Conservation (phyloP, 2,329 filamentous ascomycete genomes). For the Arthroderma sp. region DNA sequence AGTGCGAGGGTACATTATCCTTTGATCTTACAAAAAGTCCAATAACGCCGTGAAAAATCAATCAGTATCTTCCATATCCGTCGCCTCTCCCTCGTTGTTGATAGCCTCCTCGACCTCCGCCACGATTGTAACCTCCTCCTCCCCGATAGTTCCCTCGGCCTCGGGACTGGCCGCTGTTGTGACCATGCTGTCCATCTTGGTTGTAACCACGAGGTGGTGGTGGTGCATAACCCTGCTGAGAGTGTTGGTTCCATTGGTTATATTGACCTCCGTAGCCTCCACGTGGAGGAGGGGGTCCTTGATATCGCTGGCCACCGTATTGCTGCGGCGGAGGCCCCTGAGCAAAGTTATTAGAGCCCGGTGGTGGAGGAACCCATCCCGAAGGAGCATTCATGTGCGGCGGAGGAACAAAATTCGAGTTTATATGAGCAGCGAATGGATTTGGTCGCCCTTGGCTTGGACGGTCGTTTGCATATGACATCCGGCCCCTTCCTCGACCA, state of each 20-base stretch:
- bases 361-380: constrained; percentile 15
- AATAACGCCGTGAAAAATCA: not conserved
- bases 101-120: constrained; percentile 14
- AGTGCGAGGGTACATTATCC: too few species aligned
- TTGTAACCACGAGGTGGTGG: constrained; percentile 6
- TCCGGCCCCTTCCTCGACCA: constrained; percentile 34
- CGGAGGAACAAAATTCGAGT: constrained; percentile 29
- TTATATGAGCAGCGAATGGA: constrained; percentile 35
- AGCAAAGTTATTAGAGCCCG: constrained; percentile 22
- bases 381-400: constrained; percentile 18
- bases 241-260: constrained; percentile 5
- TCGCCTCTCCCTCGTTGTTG: constrained; percentile 22
- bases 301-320: constrained; percentile 13
- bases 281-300: constrained; percentile 10
- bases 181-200: constrained; percentile 10
- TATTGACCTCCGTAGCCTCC: constrained; percentile 9
- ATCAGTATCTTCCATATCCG: constrained; percentile 26
- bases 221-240: constrained; percentile 3
- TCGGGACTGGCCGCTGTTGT: constrained; percentile 14
- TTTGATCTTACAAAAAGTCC: not conserved
- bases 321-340: constrained; percentile 28
- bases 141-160: constrained; percentile 15
- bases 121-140: constrained; percentile 9
- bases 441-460: constrained; percentile 33
- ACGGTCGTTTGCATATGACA: constrained; percentile 39